Base-by-base conservation (phyloP, 1,284 basidiomycete genomes). In the Ustilago shanxiensis region DNA sequence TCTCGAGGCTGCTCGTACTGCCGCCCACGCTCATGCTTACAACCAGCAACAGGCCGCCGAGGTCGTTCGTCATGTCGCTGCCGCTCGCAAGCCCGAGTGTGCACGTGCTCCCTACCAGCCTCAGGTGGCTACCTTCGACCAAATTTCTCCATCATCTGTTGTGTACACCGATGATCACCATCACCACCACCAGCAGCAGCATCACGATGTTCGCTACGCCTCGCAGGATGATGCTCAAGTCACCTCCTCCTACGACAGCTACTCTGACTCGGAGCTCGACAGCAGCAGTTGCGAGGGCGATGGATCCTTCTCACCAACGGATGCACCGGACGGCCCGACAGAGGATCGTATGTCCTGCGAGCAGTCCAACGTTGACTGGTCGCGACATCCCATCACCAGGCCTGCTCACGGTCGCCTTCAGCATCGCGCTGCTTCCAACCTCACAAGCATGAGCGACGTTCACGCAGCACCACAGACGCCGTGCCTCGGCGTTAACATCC, bases 211-310 rank as follows among this genome's bases (percentile, higher is more conserved):
- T 11, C 31, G 49, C 29, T 65, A 58, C 31, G 53, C 58, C n/a
- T 22, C 58, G 37, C 66, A 63, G 16, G 60, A 47, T 39, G 63
- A 66, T 50, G 52, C 54, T 33, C 24, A 62, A 20, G 26, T 62
- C 26, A 44, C 49, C 20, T 55, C 52, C 22, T 55, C 52, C 33
- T 75, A 70, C 63, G 72, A 69, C 26, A 63, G 52, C 51, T 75
- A 70, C 63, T 70, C 72, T 35, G 72, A 70, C 53, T 70, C 72
- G 47, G 72, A 75, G 55, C 63, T 60, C 49, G 72, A 75, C 63
- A 75, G 62, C 60, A 75, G 72, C 66, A 75, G 72, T 28, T 66
- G 72, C 60, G 72, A 75, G 60, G 72, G 66, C 14, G 72, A 70
- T 18, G 72, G 66, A 24, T 66, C 72, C 52, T 74, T 62, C 52